phyloP scores from a whole-genome alignment of 2,329 filamentous ascomycete species.

The Aspergillus proliferans region DNA sequence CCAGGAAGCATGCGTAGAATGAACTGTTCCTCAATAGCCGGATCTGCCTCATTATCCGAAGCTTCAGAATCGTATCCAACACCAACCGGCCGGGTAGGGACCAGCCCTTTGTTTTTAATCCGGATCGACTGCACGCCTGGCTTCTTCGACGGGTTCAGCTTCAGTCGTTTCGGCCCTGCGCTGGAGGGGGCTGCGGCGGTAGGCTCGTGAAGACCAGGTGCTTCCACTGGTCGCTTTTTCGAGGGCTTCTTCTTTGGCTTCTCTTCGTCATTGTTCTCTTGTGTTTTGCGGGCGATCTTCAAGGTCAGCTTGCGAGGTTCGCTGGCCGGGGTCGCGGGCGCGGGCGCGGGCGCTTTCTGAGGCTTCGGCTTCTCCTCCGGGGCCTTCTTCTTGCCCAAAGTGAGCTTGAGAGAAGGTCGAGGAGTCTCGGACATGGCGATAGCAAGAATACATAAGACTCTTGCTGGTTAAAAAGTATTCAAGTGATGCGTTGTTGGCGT shows the following conservation, averaged over 20 bases:
- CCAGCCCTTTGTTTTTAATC: constrained; percentile 61
- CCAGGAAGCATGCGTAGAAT: constrained; percentile 83
- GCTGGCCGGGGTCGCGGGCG: constrained; percentile 23
- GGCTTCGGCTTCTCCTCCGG: constrained; percentile 17
- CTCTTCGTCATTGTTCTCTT: constrained; percentile 10
- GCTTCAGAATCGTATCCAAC: constrained; percentile 96
- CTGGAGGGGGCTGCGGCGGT: constrained; percentile 10
- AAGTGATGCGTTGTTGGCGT: neutral
- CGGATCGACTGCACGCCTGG: constrained; percentile 44
- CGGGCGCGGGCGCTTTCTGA: constrained; percentile 14
- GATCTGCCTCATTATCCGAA: constrained; percentile 81
- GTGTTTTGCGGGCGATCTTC: constrained; percentile 32
- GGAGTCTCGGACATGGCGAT: constrained; percentile 30
- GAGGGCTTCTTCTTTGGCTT: constrained; percentile 31
- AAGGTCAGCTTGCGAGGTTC: constrained; percentile 31
- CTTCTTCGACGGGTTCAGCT: constrained; percentile 34
- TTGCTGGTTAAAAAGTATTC: constrained; percentile 5
- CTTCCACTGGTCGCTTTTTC: constrained; percentile 35
- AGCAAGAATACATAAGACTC: constrained; percentile 4
- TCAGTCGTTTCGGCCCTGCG: constrained; percentile 32
- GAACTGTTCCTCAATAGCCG: constrained; percentile 82
- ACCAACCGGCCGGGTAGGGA: constrained; percentile 64
- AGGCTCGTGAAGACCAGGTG: constrained; percentile 19
- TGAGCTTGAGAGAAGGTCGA: constrained; percentile 36
- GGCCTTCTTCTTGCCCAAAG: constrained; percentile 34